Evolutionary conservation across 2,329 filamentous ascomycete genomes (phyloP).

Genomic region (Ophiostoma perfectum): DNA sequence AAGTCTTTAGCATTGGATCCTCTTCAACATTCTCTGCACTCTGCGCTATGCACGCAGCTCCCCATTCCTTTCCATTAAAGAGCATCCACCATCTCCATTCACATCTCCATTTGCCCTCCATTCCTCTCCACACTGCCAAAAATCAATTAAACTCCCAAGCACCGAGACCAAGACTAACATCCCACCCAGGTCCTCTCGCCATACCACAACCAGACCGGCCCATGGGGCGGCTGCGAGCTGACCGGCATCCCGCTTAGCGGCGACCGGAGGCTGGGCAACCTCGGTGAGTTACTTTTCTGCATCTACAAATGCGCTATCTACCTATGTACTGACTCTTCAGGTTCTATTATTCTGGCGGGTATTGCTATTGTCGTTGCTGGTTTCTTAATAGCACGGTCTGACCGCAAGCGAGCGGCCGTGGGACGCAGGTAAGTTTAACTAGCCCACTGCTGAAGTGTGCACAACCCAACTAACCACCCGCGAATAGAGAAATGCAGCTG

Average conservation of each 20-base stretch:
- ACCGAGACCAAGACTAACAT: constrained; percentile 12
- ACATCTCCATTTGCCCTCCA: not conserved
- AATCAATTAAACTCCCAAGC: not conserved
- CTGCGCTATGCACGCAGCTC: not conserved
- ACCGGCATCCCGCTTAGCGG: constrained; percentile 66
- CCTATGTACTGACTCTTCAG: too few species aligned
- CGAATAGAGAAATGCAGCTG: constrained; percentile 82
- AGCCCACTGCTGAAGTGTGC: too few species aligned
- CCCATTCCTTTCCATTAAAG: not conserved
- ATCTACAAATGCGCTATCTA: too few species aligned
- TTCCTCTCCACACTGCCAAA: constrained; percentile 5
- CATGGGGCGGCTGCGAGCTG: constrained; percentile 66
- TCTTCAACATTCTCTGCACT: not conserved
- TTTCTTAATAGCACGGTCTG: constrained; percentile 71
- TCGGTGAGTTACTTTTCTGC: constrained; percentile 41
- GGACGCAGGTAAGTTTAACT: constrained; percentile 63
- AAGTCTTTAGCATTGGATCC: too few species aligned
- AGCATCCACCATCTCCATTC: not conserved
- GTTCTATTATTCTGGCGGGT: constrained; percentile 79
- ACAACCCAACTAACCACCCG: too few species aligned
- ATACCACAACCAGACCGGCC: constrained; percentile 53
- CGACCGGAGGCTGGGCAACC: constrained; percentile 66
- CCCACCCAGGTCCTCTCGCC: constrained; percentile 56
- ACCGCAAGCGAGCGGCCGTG: constrained; percentile 88
- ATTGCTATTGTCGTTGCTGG: constrained; percentile 65